phyloP scores from a whole-genome alignment of 148 eudicot genomes.

The Rhododendron ovatum region DNA sequence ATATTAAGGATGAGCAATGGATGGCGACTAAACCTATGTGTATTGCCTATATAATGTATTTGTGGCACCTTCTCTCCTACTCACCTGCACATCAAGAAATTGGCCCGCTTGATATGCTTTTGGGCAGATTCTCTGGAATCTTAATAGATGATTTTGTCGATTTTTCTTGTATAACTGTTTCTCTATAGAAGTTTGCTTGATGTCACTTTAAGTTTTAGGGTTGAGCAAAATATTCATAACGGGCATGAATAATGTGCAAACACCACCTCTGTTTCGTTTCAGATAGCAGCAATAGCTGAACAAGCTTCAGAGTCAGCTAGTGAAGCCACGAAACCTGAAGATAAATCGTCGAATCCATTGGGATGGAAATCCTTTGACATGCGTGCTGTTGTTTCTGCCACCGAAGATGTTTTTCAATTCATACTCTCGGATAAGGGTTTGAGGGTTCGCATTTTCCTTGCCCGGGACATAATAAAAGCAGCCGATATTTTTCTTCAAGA shows the following conservation, averaged over 20 bases:
- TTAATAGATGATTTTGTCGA: neutral
- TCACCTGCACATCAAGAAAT: neutral
- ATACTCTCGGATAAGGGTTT: constrained; percentile 76
- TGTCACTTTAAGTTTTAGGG: neutral
- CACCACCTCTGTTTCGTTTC: constrained; percentile 17
- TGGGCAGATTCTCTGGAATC: neutral
- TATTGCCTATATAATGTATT: neutral
- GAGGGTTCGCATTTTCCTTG: constrained; percentile 73
- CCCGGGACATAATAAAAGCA: constrained; percentile 70
- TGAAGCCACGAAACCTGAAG: constrained; percentile 25
- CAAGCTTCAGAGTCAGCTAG: constrained; percentile 55
- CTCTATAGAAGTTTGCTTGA: neutral
- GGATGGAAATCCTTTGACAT: constrained; percentile 84
- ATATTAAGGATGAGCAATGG: neutral
- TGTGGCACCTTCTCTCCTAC: neutral
- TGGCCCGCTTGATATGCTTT: neutral
- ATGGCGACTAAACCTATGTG: neutral
- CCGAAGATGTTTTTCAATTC: constrained; percentile 84
- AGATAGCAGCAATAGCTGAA: constrained; percentile 90
- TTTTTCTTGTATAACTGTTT: neutral
- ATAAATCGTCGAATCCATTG: constrained; percentile 38
- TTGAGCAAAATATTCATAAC: neutral
- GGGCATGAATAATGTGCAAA: neutral
- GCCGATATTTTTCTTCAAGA: constrained; percentile 71
- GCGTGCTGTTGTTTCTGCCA: constrained; percentile 80